Percentiles rank a stretch among this genome's conserved stretches.
Conservation (phyloP, 768 basidiomycete species). For the Rhizopogon sp. region DNA sequence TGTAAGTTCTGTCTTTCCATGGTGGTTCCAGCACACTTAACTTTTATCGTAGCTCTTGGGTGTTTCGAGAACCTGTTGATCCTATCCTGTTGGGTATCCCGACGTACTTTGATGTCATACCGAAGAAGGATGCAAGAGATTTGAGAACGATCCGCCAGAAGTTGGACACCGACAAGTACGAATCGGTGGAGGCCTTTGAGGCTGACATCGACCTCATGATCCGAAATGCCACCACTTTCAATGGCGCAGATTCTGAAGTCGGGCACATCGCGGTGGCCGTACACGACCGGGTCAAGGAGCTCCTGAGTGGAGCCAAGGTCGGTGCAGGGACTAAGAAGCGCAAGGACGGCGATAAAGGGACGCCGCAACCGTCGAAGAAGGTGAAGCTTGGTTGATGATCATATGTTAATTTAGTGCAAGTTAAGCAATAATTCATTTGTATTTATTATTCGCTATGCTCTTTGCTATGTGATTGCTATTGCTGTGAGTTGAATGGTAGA, state of each 20-base stretch:
- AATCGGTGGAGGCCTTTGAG: conserved; percentile 70
- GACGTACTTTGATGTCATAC: conserved; percentile 83
- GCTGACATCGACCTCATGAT: conserved; percentile 87
- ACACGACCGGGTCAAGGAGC: conserved; percentile 47
- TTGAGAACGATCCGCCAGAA: conserved; percentile 75
- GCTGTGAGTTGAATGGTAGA: too few relatives aligned
- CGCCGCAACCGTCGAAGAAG: conserved; percentile 65
- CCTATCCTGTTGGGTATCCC: conserved; percentile 80
- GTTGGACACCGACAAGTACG: conserved; percentile 80
- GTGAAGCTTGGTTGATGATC: conserved; percentile 47
- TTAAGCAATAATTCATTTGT: conserved; percentile 23
- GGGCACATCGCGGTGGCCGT: conserved; percentile 52
- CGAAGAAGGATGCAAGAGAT: conserved; percentile 83
- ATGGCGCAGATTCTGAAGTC: conserved; percentile 78
- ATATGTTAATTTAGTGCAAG: conserved; percentile 13
- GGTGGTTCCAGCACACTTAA: background rate
- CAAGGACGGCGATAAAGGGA: conserved; percentile 66
- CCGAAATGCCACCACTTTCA: conserved; percentile 85
- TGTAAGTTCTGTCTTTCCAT: conserved; percentile 38
- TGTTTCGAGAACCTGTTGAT: conserved; percentile 87
- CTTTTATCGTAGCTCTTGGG: conserved; percentile 48
- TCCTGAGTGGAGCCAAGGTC: conserved; percentile 38
- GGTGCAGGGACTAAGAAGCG: conserved; percentile 59
- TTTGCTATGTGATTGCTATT: conserved; percentile 25
- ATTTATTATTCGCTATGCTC: conserved; percentile 23